Conservation (phyloP, 164 flowering plant species). For the Amborella trichopoda region DNA sequence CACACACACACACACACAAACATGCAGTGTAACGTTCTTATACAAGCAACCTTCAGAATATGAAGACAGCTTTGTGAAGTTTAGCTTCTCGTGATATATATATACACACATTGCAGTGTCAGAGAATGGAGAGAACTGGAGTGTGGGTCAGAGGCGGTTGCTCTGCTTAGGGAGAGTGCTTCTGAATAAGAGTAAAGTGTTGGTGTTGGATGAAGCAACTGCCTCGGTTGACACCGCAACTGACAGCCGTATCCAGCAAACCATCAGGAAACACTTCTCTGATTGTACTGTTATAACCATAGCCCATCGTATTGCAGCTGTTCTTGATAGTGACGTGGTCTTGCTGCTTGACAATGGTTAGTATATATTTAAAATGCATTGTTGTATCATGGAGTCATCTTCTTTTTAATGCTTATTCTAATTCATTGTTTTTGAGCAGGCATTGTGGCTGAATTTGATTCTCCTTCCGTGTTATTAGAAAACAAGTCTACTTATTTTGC, state of each 20-base stretch:
- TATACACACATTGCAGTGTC: conserved; percentile 3
- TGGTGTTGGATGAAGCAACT: conserved; percentile 5
- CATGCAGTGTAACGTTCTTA: no score
- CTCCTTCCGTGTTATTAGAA: background rate
- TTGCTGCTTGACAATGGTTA: background rate
- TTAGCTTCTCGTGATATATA: no score
- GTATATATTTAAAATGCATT: background rate
- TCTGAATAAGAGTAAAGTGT: background rate
- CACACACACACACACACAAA: no score
- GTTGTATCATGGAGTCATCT: background rate
- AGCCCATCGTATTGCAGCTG: background rate
- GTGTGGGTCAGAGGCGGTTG: conserved; percentile 2
- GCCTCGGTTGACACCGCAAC: conserved; percentile 4
- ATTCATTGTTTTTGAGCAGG: background rate
- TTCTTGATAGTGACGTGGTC: background rate
- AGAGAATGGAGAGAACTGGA: conserved; percentile 5
- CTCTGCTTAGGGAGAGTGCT: conserved; percentile 3
- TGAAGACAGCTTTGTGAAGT: no score
- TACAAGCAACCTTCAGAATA: no score
- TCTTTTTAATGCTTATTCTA: background rate
- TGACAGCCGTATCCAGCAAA: conserved; percentile 1
- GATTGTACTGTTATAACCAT: background rate
- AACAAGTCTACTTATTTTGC: background rate
- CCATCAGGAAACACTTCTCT: conserved; percentile 1
- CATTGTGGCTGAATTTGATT: background rate